Conservation (phyloP, 2,329 filamentous ascomycete genomes). For the Xylaria sp. region DNA sequence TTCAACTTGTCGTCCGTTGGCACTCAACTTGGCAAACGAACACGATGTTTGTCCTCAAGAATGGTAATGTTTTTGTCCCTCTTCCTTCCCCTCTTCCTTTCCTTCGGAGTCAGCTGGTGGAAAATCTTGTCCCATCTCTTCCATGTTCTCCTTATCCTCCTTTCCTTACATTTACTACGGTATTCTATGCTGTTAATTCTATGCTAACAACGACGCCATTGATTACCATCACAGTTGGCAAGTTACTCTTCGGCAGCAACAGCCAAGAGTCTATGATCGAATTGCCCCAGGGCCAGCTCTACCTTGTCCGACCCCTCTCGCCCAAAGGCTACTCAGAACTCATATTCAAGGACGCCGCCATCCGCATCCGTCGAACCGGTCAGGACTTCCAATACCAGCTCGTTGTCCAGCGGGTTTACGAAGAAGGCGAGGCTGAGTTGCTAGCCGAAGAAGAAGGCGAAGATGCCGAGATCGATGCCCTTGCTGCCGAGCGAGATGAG, state of each 20-base stretch:
- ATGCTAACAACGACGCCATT: constrained; percentile 10
- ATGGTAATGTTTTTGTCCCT: constrained; percentile 49
- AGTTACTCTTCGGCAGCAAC: constrained; percentile 87
- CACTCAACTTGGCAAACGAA: constrained; percentile 16
- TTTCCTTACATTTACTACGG: neutral
- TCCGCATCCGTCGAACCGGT: constrained; percentile 89
- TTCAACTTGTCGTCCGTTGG: constrained; percentile 5
- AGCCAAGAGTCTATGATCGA: constrained; percentile 95
- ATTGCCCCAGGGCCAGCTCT: constrained; percentile 94
- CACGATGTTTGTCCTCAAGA: constrained; percentile 56
- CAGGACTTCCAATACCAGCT: constrained; percentile 98
- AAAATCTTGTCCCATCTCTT: too few relatives aligned
- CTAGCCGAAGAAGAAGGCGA: constrained; percentile 89
- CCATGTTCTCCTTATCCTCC: too few relatives aligned
- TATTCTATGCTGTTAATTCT: too few relatives aligned
- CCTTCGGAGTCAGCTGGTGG: neutral
- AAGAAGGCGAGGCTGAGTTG: constrained; percentile 94
- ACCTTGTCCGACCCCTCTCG: constrained; percentile 92
- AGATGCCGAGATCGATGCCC: constrained; percentile 78
- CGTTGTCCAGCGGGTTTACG: constrained; percentile 94
- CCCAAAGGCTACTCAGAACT: constrained; percentile 98
- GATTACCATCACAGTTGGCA: constrained; percentile 73
- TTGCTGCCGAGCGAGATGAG: constrained; percentile 88
- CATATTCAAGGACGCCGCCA: constrained; percentile 96
- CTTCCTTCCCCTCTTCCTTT: constrained; percentile 11